Base-by-base conservation (phyloP, 2,329 filamentous ascomycete genomes). In the Claviceps cyperi region DNA sequence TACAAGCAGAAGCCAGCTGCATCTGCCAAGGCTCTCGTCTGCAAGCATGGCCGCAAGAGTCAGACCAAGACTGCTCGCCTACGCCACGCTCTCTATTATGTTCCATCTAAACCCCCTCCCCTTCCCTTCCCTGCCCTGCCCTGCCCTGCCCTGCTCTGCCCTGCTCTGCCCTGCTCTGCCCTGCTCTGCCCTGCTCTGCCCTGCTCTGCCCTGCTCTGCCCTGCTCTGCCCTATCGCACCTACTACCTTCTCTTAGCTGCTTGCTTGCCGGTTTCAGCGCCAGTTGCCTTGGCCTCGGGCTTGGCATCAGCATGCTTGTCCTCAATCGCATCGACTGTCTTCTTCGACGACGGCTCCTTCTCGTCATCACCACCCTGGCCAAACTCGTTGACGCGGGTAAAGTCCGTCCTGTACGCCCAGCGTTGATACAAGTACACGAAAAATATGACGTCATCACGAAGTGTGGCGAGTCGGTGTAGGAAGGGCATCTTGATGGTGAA, bases 401-500 rank as follows among this genome's bases (percentile, higher is more conserved):
- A 92, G 66, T 98, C 92, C 54, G 92, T 76, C 69, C 84, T 88
- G 74, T 98, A 98, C 50, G 84, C 84, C 78, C 81, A 98, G 53
- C 83, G 80, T 71, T 98, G 92, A 69, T 98, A 98, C 4, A 98
- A 59, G 70, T 96, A 98, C 52, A 98, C 76, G 64, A 98, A 98
- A 76, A 98, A 98, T 63, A 98, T 97, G 56, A 98, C 76, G 62
- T 98, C 92, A 64, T 98, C 92, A 53, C 92, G 78, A 55, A 98
- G 77, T 0, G 92, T 97, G 0, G 92, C 89, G 47, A 98, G 74
- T 15, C 92, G 81, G 67, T 98, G 92, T 48, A 98, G 75, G 54
- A 90, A 80, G 0, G 92, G 92, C 92, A 98, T 98, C 72, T 97
- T 97, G 73, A 98, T 96, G 39, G 92, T 98, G 62, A 97, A 98